Evolutionary conservation across 768 basidiomycete genomes (phyloP).

Genomic region (Lactifluus pinguis): DNA sequence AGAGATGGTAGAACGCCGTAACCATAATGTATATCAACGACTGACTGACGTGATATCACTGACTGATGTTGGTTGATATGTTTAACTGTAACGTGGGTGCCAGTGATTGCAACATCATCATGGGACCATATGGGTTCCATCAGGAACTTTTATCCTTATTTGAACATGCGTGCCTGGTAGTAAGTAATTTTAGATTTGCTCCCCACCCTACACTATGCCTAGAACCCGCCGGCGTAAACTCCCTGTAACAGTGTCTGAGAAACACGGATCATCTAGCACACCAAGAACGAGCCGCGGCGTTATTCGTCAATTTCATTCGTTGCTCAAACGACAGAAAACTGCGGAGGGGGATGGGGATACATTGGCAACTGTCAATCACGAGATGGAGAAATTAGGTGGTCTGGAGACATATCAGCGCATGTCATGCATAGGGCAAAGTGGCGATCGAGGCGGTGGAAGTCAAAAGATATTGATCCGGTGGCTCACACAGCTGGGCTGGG

Average conservation of each 20-base stretch:
- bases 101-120: too few species aligned
- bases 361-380: slow-evolving; percentile 44
- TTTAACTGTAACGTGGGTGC: too few species aligned
- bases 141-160: neutral
- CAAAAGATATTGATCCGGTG: slow-evolving; percentile 72
- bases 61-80: too few species aligned
- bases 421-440: slow-evolving; percentile 72
- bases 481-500: slow-evolving; percentile 47
- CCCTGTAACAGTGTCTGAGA: slow-evolving; percentile 32
- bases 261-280: slow-evolving; percentile 36
- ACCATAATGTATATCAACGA: neutral
- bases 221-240: slow-evolving; percentile 37
- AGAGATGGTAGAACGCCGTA: neutral
- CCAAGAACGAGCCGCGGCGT: slow-evolving; percentile 56
- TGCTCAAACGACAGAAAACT: slow-evolving; percentile 60
- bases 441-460: slow-evolving; percentile 80
- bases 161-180: neutral
- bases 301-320: slow-evolving; percentile 74
- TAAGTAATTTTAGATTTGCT: too few species aligned
- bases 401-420: slow-evolving; percentile 74
- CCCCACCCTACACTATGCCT: slow-evolving; percentile 27
- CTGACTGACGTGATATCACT: neutral
- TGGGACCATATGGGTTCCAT: too few species aligned
- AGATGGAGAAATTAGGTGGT: slow-evolving; percentile 68
- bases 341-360: slow-evolving; percentile 35